These are phyloP conservation scores for Lactarius evosmus DNA, from an alignment of 768 basidiomycete species.

Conservation along the genomic window DNA sequence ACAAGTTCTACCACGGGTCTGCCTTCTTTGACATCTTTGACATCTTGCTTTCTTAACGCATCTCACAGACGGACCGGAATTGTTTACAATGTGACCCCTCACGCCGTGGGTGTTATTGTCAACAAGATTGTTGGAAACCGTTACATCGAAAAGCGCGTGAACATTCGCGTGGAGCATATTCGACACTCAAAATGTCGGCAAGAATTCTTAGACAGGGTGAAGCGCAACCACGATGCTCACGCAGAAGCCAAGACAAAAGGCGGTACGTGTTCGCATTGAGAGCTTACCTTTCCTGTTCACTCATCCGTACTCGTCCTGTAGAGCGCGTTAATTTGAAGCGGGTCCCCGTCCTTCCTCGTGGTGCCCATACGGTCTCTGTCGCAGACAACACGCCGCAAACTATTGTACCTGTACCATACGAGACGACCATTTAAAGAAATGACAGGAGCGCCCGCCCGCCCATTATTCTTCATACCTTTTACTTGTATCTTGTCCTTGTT, in stretches of 20 bases:
- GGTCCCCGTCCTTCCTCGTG: conserved; percentile 77
- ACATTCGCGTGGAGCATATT: conserved; percentile 95
- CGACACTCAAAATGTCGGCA: conserved; percentile 96
- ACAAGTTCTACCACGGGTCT: conserved; percentile 97
- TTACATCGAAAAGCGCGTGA: conserved; percentile 99
- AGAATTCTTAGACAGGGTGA: conserved; percentile 96
- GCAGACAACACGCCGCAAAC: conserved; percentile 84
- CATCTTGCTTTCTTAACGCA: neutral
- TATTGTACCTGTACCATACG: conserved; percentile 89
- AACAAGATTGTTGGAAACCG: conserved; percentile 99
- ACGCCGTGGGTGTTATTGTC: conserved; percentile 93
- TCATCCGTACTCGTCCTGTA: conserved; percentile 31
- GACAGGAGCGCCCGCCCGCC: neutral
- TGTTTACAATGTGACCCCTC: conserved; percentile 95
- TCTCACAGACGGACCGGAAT: conserved; percentile 86
- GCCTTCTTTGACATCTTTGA: conserved; percentile 36
- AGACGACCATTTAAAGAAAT: conserved; percentile 84
- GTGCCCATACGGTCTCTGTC: conserved; percentile 68
- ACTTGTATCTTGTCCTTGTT: conserved; percentile 14
- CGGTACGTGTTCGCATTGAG: conserved; percentile 49
- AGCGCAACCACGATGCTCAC: conserved; percentile 82
- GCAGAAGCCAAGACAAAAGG: conserved; percentile 87
- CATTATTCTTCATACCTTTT: conserved; percentile 1
- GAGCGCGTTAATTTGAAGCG: conserved; percentile 86
- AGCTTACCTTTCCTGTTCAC: neutral